Conservation (phyloP, 225 moss, liverwort and hornwort species). For the Antitrichia curtipendula region DNA sequence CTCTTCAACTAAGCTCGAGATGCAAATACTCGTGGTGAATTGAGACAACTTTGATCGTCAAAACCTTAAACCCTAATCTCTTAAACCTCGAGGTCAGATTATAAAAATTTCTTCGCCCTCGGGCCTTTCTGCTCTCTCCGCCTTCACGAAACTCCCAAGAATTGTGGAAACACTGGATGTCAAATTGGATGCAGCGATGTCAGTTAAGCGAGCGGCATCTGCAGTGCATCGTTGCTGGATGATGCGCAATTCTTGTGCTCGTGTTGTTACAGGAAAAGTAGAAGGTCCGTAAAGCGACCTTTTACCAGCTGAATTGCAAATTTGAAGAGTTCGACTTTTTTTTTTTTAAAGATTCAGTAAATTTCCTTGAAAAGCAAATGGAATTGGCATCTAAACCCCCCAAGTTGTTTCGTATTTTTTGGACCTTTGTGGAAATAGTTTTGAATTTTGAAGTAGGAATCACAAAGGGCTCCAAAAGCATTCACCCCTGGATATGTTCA, state of each 20-base stretch:
- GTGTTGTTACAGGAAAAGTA: not conserved
- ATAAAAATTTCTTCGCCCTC: not conserved
- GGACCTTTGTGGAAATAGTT: not conserved
- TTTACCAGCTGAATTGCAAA: not conserved
- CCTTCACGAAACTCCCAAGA: not conserved
- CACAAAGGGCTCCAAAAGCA: no score
- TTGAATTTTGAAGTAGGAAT: not conserved
- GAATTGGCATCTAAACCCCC: not conserved
- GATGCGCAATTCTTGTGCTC: not conserved
- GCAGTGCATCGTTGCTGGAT: not conserved
- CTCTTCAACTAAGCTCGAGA: not conserved
- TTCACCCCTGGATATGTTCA: rapidly evolving
- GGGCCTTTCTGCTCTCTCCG: not conserved
- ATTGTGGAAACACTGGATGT: not conserved
- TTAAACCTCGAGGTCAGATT: not conserved
- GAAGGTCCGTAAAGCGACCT: not conserved
- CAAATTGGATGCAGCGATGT: not conserved
- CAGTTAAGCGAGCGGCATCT: not conserved
- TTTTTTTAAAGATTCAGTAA: no score
- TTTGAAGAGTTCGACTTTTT: not conserved
- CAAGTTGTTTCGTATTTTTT: not conserved
- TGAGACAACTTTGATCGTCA: not conserved
- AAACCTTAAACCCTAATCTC: not conserved
- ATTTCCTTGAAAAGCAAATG: not conserved
- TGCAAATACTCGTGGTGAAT: not conserved